Conservation (phyloP, 1,284 basidiomycete genomes). For the Fomes fomentarius region DNA sequence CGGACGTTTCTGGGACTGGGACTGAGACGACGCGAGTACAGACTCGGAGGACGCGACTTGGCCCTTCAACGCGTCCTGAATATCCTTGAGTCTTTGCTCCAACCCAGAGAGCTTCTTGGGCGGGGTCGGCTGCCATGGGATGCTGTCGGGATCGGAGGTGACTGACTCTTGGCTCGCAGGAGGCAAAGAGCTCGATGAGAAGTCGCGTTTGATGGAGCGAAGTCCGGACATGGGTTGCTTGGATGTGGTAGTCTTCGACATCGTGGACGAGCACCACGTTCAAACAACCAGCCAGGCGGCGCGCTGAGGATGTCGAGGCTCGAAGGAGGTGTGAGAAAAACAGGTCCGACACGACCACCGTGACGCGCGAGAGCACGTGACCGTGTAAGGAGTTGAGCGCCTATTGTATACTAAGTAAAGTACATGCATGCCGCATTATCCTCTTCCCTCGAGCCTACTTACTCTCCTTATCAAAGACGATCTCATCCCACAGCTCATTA, state of each 20-base stretch:
- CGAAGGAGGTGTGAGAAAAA: not conserved
- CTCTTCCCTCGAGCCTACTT: no score
- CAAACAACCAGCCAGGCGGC: no score
- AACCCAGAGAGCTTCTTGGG: conserved; percentile 26
- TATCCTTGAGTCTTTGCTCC: conserved; percentile 53
- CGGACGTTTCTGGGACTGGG: conserved; percentile 47
- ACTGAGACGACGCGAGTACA: conserved; percentile 26
- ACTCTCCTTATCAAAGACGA: conserved; percentile 9
- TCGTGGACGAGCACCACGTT: not conserved
- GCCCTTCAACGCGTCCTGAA: conserved; percentile 50
- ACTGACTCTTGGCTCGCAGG: conserved; percentile 28
- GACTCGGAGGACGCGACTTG: conserved; percentile 24
- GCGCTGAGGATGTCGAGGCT: not conserved
- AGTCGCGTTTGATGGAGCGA: conserved; percentile 34
- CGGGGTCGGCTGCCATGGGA: conserved; percentile 28
- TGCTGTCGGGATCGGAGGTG: conserved; percentile 18
- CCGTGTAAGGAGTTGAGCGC: no score
- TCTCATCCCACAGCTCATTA: conserved; percentile 7
- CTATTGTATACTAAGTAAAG: no score
- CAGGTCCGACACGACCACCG: not conserved
- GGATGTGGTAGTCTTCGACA: conserved; percentile 2
- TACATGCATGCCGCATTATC: no score
- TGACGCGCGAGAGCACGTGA: conserved; percentile 24
- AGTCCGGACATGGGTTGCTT: conserved; percentile 36
- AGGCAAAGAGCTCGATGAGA: conserved; percentile 31